Evolutionary conservation across 1,139 yeast species (phyloP).

Genomic region (Scheffersomyces stambukii): DNA sequence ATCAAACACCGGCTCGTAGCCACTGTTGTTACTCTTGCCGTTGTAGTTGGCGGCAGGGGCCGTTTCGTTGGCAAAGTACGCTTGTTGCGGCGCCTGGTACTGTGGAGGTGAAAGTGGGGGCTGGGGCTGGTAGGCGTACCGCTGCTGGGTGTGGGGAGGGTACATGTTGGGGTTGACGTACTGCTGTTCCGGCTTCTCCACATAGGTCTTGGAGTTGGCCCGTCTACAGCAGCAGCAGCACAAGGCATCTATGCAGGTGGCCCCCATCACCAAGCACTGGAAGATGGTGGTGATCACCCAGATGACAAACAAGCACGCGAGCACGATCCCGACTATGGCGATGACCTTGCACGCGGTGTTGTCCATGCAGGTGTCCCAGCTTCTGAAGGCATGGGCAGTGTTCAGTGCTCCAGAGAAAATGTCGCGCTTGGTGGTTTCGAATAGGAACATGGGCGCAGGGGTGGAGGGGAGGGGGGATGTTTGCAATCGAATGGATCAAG

Average conservation of each 20-base stretch:
- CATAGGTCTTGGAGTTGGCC: slow-evolving; percentile 2
- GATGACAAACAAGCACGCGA: slow-evolving; percentile 44
- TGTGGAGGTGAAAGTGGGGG: slow-evolving; percentile 7
- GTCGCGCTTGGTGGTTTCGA: slow-evolving; percentile 6
- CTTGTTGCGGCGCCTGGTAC: slow-evolving; percentile 7
- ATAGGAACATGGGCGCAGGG: neutral
- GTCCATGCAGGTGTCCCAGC: slow-evolving; percentile 80
- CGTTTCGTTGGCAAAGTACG: slow-evolving; percentile 7
- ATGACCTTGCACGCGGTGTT: slow-evolving; percentile 70
- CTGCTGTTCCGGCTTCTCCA: slow-evolving; percentile 5
- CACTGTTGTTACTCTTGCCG: slow-evolving; percentile 6
- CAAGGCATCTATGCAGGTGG: slow-evolving; percentile 38
- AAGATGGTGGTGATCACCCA: slow-evolving; percentile 44
- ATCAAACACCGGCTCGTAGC: slow-evolving; percentile 13
- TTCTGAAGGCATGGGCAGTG: slow-evolving; percentile 56
- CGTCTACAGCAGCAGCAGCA: slow-evolving; percentile 46
- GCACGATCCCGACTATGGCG: slow-evolving; percentile 68
- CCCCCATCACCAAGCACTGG: slow-evolving; percentile 44
- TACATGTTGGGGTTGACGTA: slow-evolving; percentile 39
- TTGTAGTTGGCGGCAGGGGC: slow-evolving; percentile 5
- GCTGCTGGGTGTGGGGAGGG: slow-evolving; percentile 19
- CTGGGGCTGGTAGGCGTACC: slow-evolving; percentile 11
- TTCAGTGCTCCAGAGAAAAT: slow-evolving; percentile 20
- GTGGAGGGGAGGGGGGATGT: no score
- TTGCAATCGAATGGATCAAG: no score